Percentiles rank a stretch among this genome's conserved stretches.
phyloP scores from a whole-genome alignment of 2,329 filamentous ascomycete genomes.

The Diaporthe batatas region DNA sequence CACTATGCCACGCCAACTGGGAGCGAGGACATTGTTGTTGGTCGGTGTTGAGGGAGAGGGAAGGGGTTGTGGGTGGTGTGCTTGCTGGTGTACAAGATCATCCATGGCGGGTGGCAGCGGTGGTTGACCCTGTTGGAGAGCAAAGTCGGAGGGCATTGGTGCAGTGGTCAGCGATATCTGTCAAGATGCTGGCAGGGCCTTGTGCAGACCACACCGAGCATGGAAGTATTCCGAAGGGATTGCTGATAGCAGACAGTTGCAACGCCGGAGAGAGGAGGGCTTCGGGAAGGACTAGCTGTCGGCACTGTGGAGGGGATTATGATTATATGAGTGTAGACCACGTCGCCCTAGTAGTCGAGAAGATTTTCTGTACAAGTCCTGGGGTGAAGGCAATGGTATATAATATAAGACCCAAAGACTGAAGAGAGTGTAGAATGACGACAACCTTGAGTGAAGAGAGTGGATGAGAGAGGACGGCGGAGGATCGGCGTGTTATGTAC shows the following conservation, averaged over 20 bases:
- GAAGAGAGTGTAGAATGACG: constrained; percentile 6
- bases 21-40: constrained; percentile 34
- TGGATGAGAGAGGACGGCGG: constrained; percentile 7
- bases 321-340: constrained; percentile 18
- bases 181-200: constrained; percentile 23
- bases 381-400: neutral
- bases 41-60: constrained; percentile 56
- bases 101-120: constrained; percentile 33
- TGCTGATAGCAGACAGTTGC: neutral
- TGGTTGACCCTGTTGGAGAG: constrained; percentile 34
- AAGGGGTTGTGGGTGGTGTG: constrained; percentile 53
- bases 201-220: constrained; percentile 29
- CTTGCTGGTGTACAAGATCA: constrained; percentile 36
- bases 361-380: neutral
- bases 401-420: neutral
- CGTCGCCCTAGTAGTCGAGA: neutral
- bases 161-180: constrained; percentile 21
- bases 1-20: constrained; percentile 76
- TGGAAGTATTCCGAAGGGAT: neutral
- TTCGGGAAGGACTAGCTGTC: neutral
- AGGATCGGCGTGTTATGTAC: constrained; percentile 32
- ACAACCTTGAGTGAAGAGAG: neutral
- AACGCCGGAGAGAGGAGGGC: neutral
- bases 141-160: constrained; percentile 39
- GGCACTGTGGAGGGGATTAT: constrained; percentile 24